Conservation (phyloP, 2,329 filamentous ascomycete species). For the Alternaria panax region DNA sequence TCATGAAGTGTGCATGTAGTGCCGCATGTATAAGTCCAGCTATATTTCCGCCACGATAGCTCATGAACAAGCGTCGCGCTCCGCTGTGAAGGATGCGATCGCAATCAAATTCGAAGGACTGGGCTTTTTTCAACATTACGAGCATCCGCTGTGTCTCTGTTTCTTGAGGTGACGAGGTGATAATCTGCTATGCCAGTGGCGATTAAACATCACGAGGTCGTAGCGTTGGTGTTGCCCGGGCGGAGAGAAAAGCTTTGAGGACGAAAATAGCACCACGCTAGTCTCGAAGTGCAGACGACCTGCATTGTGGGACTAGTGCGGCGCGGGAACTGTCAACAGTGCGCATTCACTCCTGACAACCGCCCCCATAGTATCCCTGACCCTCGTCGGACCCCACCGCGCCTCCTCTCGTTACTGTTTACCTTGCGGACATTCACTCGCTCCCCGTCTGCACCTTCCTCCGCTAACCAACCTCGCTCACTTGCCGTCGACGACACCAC, state of each 20-base stretch:
- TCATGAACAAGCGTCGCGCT: too few species aligned
- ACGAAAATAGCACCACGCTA: slow-evolving; percentile 8
- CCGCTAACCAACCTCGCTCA: slow-evolving; percentile 8
- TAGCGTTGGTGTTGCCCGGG: not conserved
- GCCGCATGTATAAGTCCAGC: too few species aligned
- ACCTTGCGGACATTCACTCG: slow-evolving; percentile 30
- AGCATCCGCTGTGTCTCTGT: too few species aligned
- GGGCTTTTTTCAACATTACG: too few species aligned
- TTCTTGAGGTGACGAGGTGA: too few species aligned
- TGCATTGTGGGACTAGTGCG: slow-evolving; percentile 16
- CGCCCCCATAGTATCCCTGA: slow-evolving; percentile 27
- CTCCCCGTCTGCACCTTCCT: slow-evolving; percentile 25
- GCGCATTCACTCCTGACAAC: slow-evolving; percentile 43
- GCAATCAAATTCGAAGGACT: too few species aligned
- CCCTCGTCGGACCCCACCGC: slow-evolving; percentile 32
- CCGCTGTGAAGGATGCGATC: too few species aligned
- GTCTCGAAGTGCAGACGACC: not conserved
- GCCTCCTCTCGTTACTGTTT: slow-evolving; percentile 29
- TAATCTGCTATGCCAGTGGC: not conserved
- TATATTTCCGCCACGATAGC: too few species aligned
- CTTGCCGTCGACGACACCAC: slow-evolving; percentile 6
- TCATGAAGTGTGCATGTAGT: too few species aligned
- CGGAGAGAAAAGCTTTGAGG: not conserved
- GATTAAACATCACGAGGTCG: not conserved
- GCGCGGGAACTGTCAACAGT: slow-evolving; percentile 20